phyloP scores from a whole-genome alignment of 306 rosid species.

The Cucurbita moschata region DNA sequence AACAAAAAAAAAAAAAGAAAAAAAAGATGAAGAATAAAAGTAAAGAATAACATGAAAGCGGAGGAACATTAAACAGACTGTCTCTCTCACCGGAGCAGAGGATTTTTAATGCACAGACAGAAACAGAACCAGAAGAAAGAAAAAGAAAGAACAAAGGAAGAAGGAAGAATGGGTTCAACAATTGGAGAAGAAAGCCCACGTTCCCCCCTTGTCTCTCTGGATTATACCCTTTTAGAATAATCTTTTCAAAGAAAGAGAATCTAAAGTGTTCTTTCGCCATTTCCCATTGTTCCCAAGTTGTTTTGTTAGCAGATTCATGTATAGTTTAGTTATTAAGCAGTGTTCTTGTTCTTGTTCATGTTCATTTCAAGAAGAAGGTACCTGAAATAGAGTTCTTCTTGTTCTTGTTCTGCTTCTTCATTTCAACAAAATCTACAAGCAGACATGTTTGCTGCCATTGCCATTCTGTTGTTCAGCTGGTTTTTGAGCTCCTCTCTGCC shows the following conservation, averaged over 20 bases:
- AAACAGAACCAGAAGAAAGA: not conserved
- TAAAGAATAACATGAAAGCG: not conserved
- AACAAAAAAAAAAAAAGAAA: not conserved
- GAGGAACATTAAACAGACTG: not conserved
- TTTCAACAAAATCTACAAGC: conserved; percentile 14
- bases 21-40: not conserved
- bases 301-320: not conserved
- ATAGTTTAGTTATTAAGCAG: not conserved
- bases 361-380: conserved; percentile 23
- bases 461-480: conserved; percentile 64
- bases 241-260: no score
- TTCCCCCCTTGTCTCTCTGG: not conserved
- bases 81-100: not conserved
- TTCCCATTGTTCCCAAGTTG: conserved; percentile 11
- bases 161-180: not conserved
- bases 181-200: not conserved
- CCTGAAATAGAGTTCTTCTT: conserved; percentile 8
- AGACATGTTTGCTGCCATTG: conserved; percentile 41
- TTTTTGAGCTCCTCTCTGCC: conserved; percentile 26
- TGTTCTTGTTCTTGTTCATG: conserved; percentile 9
- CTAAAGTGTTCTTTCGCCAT: not conserved
- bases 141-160: not conserved
- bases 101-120: not conserved
- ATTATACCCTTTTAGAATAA: conserved; percentile 1
- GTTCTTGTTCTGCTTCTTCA: not conserved